These are phyloP conservation scores for Cinnamomum micranthum DNA, from an alignment of 164 flowering plant species.

Conservation along the genomic window DNA sequence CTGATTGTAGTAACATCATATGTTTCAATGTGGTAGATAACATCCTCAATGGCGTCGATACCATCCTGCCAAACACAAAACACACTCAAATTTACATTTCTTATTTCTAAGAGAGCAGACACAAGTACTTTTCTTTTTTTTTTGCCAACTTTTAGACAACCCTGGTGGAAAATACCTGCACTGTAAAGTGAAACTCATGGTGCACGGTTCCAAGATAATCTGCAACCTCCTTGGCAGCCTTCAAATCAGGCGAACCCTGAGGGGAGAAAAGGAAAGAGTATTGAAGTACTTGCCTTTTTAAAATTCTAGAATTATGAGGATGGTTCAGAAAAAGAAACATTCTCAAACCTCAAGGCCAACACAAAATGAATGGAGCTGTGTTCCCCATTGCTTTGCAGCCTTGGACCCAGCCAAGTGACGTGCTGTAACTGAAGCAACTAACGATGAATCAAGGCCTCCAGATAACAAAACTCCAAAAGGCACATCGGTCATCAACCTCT, in stretches of 20 bases:
- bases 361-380: slow-evolving; percentile 91
- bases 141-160: not conserved
- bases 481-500: slow-evolving; percentile 95
- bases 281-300: not conserved
- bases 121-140: not conserved
- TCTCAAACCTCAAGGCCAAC: slow-evolving; percentile 75
- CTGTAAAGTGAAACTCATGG: slow-evolving; percentile 90
- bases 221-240: slow-evolving; percentile 92
- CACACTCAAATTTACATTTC: not conserved
- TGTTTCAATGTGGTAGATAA: slow-evolving; percentile 91
- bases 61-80: slow-evolving; percentile 63
- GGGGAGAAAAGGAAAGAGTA: not conserved
- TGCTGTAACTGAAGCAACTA: slow-evolving; percentile 78
- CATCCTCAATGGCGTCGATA: slow-evolving; percentile 92
- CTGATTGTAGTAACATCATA: slow-evolving; percentile 94
- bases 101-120: not conserved
- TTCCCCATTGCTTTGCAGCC: slow-evolving; percentile 87
- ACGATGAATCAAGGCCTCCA: slow-evolving; percentile 86
- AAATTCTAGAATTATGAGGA: not conserved
- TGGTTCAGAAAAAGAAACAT: not conserved
- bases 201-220: slow-evolving; percentile 85
- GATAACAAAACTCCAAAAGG: slow-evolving; percentile 89
- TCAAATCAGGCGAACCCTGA: slow-evolving; percentile 95
- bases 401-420: slow-evolving; percentile 72
- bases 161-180: slow-evolving; percentile 51